Percentiles rank a stretch among this genome's conserved stretches.
Evolutionary conservation across 805 yeast genomes (phyloP).

Genomic region (Kuraishia borneana): DNA sequence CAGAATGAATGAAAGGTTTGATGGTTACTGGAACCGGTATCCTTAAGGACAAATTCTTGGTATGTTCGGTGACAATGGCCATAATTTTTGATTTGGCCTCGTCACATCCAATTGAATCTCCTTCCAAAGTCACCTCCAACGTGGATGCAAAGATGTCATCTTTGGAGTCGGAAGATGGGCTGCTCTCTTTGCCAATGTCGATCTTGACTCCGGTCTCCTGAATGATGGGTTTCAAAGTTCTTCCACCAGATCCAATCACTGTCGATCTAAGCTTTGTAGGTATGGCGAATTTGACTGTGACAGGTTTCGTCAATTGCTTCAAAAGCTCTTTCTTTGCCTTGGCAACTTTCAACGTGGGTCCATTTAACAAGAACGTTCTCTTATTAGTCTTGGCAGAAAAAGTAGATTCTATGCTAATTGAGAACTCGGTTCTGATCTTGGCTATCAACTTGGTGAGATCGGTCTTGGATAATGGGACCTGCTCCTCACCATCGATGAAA

Average conservation of each 20-base stretch:
- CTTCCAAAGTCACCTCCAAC: slow-evolving; percentile 59
- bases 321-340: slow-evolving; percentile 68
- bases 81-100: slow-evolving; percentile 61
- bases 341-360: slow-evolving; percentile 53
- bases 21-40: slow-evolving; percentile 30
- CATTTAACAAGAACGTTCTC: slow-evolving; percentile 77
- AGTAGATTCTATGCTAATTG: slow-evolving; percentile 74
- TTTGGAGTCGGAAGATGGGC: slow-evolving; percentile 29
- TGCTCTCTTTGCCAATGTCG: slow-evolving; percentile 41
- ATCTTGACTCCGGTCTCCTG: slow-evolving; percentile 57
- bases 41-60: slow-evolving; percentile 43
- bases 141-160: slow-evolving; percentile 51
- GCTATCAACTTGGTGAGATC: slow-evolving; percentile 62
- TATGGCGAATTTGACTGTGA: slow-evolving; percentile 44
- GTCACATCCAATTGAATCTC: slow-evolving; percentile 76
- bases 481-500: slow-evolving; percentile 59
- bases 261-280: slow-evolving; percentile 72
- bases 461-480: slow-evolving; percentile 47
- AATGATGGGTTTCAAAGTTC: slow-evolving; percentile 67
- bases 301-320: slow-evolving; percentile 69
- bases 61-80: slow-evolving; percentile 66
- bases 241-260: slow-evolving; percentile 84
- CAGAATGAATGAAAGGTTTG: slow-evolving; percentile 32
- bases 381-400: slow-evolving; percentile 62
- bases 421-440: slow-evolving; percentile 44